Evolutionary conservation across 2,329 filamentous ascomycete genomes (phyloP).

Genomic region (Aspergillus glaucus): DNA sequence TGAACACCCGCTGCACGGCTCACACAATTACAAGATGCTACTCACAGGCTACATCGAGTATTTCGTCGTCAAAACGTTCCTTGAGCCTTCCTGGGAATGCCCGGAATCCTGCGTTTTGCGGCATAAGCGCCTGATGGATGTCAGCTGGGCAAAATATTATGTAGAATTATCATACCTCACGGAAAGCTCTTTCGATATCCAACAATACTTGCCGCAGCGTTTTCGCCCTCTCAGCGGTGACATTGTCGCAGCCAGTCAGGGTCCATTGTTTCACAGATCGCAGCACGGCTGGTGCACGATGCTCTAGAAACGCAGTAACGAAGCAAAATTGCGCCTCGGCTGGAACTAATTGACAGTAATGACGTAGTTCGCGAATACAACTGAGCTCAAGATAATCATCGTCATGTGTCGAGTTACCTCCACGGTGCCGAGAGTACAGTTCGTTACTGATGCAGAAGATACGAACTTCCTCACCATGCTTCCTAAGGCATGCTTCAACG

Average conservation of each 20-base stretch:
- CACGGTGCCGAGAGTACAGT: slow-evolving; percentile 9
- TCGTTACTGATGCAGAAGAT: slow-evolving; percentile 18
- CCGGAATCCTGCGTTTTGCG: not conserved
- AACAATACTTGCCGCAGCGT: slow-evolving; percentile 7
- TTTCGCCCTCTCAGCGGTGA: slow-evolving; percentile 9
- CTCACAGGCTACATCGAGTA: slow-evolving; percentile 6
- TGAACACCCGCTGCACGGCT: not conserved
- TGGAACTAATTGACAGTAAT: slow-evolving; percentile 15
- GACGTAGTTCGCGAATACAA: slow-evolving; percentile 14
- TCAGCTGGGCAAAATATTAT: slow-evolving; percentile 1
- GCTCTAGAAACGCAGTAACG: slow-evolving; percentile 7
- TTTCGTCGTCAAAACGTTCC: slow-evolving; percentile 1
- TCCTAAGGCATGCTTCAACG: not conserved
- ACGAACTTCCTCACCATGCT: not conserved
- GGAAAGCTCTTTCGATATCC: slow-evolving; percentile 4
- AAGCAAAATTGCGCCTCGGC: slow-evolving; percentile 12
- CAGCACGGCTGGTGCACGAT: slow-evolving; percentile 11
- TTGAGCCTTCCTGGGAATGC: not conserved
- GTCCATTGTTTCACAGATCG: slow-evolving; percentile 13
- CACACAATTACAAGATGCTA: not conserved
- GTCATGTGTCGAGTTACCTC: not conserved
- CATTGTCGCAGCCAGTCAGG: slow-evolving; percentile 6
- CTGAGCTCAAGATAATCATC: slow-evolving; percentile 13
- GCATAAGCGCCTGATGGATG: not conserved
- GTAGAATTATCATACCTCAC: slow-evolving; percentile 3